Percentiles rank a stretch among this genome's conserved stretches.
These are phyloP conservation scores for Kwoniella heveanensis DNA, from an alignment of 768 basidiomycete genomes.

Conservation along the genomic window DNA sequence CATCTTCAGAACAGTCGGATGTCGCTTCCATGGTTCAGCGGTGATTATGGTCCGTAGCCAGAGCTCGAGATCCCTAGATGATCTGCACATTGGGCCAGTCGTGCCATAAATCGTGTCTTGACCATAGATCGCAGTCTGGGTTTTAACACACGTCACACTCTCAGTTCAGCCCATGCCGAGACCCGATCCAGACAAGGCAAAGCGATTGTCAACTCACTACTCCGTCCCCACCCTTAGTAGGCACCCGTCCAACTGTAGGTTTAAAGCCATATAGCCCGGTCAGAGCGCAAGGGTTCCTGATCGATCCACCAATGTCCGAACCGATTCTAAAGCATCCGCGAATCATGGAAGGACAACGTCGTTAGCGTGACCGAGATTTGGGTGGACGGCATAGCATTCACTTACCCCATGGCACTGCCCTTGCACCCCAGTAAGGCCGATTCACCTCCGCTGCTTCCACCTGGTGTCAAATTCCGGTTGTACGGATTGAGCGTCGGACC, in stretches of 20 bases:
- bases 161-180: too few species aligned
- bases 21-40: slow-evolving; percentile 27
- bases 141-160: too few species aligned
- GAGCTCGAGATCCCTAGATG: slow-evolving; percentile 29
- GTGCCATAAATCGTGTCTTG: slow-evolving; percentile 28
- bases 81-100: slow-evolving; percentile 31
- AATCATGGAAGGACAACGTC: too few species aligned
- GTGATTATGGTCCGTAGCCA: slow-evolving; percentile 23
- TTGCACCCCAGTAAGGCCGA: slow-evolving; percentile 32
- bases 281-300: slow-evolving; percentile 23
- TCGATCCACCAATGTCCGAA: slow-evolving; percentile 39
- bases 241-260: slow-evolving; percentile 27
- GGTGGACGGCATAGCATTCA: too few species aligned
- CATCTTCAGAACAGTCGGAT: slow-evolving; percentile 20
- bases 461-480: slow-evolving; percentile 36
- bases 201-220: background rate
- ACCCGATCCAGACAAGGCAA: too few species aligned
- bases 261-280: slow-evolving; percentile 27
- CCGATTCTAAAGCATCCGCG: too few species aligned
- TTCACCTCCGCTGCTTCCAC: slow-evolving; percentile 49
- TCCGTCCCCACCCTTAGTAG: slow-evolving; percentile 8
- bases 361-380: too few species aligned
- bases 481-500: slow-evolving; percentile 41
- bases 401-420: background rate
- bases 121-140: slow-evolving; percentile 10